These are phyloP conservation scores for Cinnamomum micranthum DNA, from an alignment of 164 flowering plant species.

Conservation along the genomic window DNA sequence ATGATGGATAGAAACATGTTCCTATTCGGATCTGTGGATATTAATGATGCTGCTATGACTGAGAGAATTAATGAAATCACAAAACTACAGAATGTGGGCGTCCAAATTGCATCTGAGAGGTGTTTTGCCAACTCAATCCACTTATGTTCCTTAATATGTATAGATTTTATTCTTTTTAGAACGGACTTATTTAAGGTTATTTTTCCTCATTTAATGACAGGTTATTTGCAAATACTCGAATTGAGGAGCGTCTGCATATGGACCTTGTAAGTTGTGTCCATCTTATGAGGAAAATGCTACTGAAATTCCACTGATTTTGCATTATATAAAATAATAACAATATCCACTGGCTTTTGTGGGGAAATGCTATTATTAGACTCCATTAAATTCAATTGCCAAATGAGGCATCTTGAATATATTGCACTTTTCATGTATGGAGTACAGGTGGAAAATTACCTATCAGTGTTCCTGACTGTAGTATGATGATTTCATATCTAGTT, in stretches of 20 bases:
- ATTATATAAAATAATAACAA: not conserved
- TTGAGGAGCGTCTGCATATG: slow-evolving; percentile 64
- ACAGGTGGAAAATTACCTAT: not conserved
- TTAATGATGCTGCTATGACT: slow-evolving; percentile 39
- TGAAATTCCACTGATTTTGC: not conserved
- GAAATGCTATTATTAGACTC: not conserved
- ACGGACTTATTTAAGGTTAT: not conserved
- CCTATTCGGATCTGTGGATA: slow-evolving; percentile 67
- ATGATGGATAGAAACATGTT: slow-evolving; percentile 72
- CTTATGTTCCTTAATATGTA: not conserved
- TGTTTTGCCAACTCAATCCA: slow-evolving; percentile 17
- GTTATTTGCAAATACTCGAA: slow-evolving; percentile 41
- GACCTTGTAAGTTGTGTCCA: slow-evolving; percentile 31
- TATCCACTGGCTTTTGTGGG: not conserved
- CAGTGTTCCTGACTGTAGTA: not conserved
- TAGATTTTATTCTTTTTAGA: not conserved
- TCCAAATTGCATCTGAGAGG: slow-evolving; percentile 59
- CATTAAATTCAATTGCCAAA: not conserved
- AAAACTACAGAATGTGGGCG: slow-evolving; percentile 45
- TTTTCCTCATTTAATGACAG: slow-evolving; percentile 29
- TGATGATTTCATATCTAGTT: not conserved
- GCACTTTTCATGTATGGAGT: not conserved
- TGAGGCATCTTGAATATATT: not conserved
- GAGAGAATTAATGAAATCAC: slow-evolving; percentile 55
- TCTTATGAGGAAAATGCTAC: not conserved